Base-by-base conservation (phyloP, 805 yeast genomes). In the Suhomyces kilbournensis region DNA sequence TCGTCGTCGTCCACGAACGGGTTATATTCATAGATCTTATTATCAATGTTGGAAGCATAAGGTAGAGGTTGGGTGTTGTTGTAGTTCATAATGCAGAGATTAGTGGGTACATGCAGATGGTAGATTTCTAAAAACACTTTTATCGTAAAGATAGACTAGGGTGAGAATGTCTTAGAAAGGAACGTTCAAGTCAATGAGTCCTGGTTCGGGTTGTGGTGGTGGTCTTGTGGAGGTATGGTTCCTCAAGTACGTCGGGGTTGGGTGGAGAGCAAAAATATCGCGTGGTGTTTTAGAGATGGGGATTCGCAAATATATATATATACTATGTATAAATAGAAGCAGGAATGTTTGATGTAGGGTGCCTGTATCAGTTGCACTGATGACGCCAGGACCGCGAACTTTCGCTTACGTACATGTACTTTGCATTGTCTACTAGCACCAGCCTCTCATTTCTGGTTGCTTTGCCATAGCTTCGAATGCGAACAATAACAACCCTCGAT, bases 41-140 rank as follows among this genome's bases (percentile, higher is more conserved):
- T 65, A 48, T 62, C 60, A 22, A 55, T 35, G 35, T 53, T 50
- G 7, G 48, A 32, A n/a, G 51, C 54, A 43, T 56, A 57, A 9
- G 67, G 67, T 44, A 69, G 61, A 30, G 73, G 71, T 46, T 56
- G 44, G 4, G 72, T 67, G 44, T 50, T 53, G 51, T 57, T 57
- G 34, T 43, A 51, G 47, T 51, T 44, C 50, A 50, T 47, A 59
- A 32, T 32, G 35, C 32, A 28, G 32, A 28, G 32, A 28, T 26
- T 28, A 12, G 35, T 47, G 46, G 23, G 34, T 9, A 32, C 50
- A 44, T 34, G 42, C 26, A 38, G 35, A 44, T 28, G 30, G 2
- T 8, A 28, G 32, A 2, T 28, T 28, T 28, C 32, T 1, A 28
- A 28, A 28, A 28, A 26, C 28, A 26, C 32, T 28, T 10, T 12